Conservation (phyloP, 208 protist genomes). For the Acanthamoeba quina region DNA sequence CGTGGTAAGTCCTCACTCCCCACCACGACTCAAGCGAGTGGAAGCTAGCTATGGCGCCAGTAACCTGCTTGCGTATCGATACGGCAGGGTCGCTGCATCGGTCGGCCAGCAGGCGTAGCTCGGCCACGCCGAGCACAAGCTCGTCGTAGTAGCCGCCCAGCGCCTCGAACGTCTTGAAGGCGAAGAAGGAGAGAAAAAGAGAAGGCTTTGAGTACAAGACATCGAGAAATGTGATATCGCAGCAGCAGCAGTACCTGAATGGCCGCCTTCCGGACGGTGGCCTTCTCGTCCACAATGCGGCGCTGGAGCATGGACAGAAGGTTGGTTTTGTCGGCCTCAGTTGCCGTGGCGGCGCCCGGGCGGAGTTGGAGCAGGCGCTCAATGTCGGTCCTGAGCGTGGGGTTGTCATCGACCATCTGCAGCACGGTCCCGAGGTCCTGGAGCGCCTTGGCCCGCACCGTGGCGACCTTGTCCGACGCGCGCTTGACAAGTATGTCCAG, state of each 20-base stretch:
- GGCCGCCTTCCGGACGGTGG: constrained; percentile 44
- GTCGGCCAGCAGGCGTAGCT: constrained; percentile 57
- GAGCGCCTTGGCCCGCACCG: constrained; percentile 57
- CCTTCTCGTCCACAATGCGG: constrained; percentile 62
- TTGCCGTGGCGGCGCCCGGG: neutral
- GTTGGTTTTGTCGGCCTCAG: constrained; percentile 13
- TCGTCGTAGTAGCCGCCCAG: constrained; percentile 48
- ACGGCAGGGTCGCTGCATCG: constrained; percentile 63
- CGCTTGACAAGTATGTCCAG: constrained; percentile 58
- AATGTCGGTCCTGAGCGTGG: constrained; percentile 35
- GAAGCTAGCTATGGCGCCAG: neutral
- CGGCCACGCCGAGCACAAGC: constrained; percentile 35
- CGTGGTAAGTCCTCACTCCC: neutral
- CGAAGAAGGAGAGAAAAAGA: neutral
- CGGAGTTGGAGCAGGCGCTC: neutral
- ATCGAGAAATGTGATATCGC: neutral
- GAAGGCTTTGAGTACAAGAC: neutral
- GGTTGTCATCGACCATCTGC: constrained; percentile 9
- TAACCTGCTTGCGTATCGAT: constrained; percentile 65
- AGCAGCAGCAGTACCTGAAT: constrained; percentile 48
- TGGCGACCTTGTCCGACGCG: constrained; percentile 54
- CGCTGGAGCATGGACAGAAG: constrained; percentile 59
- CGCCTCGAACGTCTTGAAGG: constrained; percentile 23
- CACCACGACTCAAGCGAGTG: neutral
- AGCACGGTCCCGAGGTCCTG: constrained; percentile 30